Evolutionary conservation across 495 filamentous ascomycete genomes (phyloP).

Genomic region (Penicillium egyptiacum): DNA sequence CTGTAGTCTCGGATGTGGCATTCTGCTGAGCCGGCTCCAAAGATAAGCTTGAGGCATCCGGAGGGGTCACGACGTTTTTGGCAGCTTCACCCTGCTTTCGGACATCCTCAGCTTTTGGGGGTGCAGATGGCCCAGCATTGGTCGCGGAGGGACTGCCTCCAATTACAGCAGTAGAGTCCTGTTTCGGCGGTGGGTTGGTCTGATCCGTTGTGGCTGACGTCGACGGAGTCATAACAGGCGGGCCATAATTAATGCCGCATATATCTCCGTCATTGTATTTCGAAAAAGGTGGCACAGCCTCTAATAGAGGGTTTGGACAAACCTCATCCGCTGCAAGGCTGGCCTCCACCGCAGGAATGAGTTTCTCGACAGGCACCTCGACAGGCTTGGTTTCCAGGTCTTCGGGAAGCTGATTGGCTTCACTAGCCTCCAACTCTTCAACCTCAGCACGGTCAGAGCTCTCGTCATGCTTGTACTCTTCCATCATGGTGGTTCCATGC

Average conservation of each 20-base stretch:
- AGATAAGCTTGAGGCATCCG: conserved; percentile 22
- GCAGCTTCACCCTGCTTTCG: conserved; percentile 25
- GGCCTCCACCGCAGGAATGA: conserved; percentile 1
- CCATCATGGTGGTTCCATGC: conserved; percentile 95
- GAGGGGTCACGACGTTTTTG: conserved; percentile 18
- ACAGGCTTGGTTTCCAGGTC: conserved; percentile 7
- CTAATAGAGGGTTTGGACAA: conserved; percentile 19
- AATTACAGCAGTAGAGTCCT: conserved; percentile 9
- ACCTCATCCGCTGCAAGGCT: conserved; percentile 5
- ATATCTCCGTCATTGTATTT: conserved; percentile 10
- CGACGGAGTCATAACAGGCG: conserved; percentile 10
- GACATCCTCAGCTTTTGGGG: conserved; percentile 20
- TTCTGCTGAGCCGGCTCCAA: conserved; percentile 28
- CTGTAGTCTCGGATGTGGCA: conserved; percentile 26
- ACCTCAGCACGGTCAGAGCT: conserved; percentile 61
- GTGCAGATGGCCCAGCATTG: conserved; percentile 10
- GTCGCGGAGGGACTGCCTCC: conserved; percentile 10
- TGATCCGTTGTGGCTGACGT: conserved; percentile 10
- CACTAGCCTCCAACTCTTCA: conserved; percentile 39
- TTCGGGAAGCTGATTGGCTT: conserved; percentile 37
- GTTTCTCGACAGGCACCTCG: conserved; percentile 8
- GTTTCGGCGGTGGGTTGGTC: conserved; percentile 11
- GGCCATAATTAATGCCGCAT: conserved; percentile 24
- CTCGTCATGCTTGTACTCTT: conserved; percentile 78
- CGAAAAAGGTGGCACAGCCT: conserved; percentile 22